phyloP scores from a whole-genome alignment of 192 early-diverging fungal genomes.

The Rhizophagus clarus region DNA sequence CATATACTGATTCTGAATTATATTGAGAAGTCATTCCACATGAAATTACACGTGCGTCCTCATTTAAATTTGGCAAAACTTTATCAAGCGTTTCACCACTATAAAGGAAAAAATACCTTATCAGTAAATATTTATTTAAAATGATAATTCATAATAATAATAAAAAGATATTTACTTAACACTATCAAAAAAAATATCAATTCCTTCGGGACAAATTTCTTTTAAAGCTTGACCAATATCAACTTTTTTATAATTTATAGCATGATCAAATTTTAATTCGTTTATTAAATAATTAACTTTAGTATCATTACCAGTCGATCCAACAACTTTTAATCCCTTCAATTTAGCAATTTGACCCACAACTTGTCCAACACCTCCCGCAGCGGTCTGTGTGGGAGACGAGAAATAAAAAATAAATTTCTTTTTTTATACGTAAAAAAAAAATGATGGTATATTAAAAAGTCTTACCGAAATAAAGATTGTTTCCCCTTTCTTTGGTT shows the following conservation, averaged over 20 bases:
- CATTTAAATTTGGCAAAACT: constrained; percentile 64
- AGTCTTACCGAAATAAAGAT: constrained; percentile 65
- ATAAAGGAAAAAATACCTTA: not conserved
- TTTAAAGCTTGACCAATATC: constrained; percentile 53
- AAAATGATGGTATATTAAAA: not conserved
- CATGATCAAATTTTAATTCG: constrained; percentile 68
- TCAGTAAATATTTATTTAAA: not conserved
- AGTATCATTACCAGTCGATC: constrained; percentile 73
- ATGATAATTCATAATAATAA: not conserved
- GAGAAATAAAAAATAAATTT: not conserved
- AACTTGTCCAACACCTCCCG: constrained; percentile 77
- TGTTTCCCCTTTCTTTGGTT: constrained; percentile 85
- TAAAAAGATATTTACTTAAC: constrained; percentile 48
- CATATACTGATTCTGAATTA: constrained; percentile 54
- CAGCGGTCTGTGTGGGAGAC: constrained; percentile 56
- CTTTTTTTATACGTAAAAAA: not conserved
- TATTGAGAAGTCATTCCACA: constrained; percentile 83
- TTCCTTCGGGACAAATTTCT: constrained; percentile 70
- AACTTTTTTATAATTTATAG: constrained; percentile 86
- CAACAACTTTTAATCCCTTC: constrained; percentile 71
- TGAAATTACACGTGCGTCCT: constrained; percentile 62
- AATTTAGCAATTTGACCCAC: constrained; percentile 81
- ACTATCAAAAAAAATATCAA: constrained; percentile 87
- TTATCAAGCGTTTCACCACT: constrained; percentile 75
- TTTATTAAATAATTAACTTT: constrained; percentile 68